A percentile compares a stretch with the other conserved stretches of the same genome.
Conservation (phyloP, 2,329 filamentous ascomycete species). For the Verticillium tricorpus region DNA sequence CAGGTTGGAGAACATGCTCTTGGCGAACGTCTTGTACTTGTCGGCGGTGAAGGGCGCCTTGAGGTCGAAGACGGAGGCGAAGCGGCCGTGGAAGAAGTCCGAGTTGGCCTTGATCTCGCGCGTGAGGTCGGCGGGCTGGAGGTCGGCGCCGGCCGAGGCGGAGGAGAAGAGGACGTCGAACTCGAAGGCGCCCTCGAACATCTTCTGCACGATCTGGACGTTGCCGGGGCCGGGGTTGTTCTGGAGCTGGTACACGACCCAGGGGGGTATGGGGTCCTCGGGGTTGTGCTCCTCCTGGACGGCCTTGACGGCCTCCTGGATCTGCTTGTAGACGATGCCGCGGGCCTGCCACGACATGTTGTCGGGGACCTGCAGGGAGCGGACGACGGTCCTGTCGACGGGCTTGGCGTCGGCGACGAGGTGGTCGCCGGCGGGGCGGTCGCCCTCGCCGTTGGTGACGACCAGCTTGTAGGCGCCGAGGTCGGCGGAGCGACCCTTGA, state of each 20-base stretch:
- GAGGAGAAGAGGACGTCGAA: conserved; percentile 84
- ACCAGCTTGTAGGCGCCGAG: conserved; percentile 78
- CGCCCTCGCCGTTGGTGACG: conserved; percentile 64
- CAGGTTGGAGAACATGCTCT: conserved; percentile 90
- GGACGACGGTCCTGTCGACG: conserved; percentile 70
- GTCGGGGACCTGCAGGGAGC: conserved; percentile 61
- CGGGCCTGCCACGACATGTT: conserved; percentile 83
- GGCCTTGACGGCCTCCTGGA: conserved; percentile 46
- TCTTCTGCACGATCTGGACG: conserved; percentile 83
- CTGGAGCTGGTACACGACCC: conserved; percentile 75
- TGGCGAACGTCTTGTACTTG: conserved; percentile 74
- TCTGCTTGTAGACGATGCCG: conserved; percentile 51
- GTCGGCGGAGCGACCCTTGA: conserved; percentile 65
- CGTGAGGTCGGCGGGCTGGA: conserved; percentile 61
- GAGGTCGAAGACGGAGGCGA: conserved; percentile 66
- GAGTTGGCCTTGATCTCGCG: conserved; percentile 63
- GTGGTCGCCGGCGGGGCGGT: conserved; percentile 61
- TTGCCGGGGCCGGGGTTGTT: conserved; percentile 71
- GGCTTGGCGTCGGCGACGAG: conserved; percentile 64
- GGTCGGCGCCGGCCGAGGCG: conserved; percentile 44
- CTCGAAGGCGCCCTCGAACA: conserved; percentile 84
- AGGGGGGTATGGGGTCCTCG: conserved; percentile 72
- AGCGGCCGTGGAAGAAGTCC: conserved; percentile 68
- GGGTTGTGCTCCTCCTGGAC: conserved; percentile 43
- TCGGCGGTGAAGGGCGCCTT: conserved; percentile 69